phyloP scores from a whole-genome alignment of 805 yeast genomes.

The Tetrapisispora namnaoensis region DNA sequence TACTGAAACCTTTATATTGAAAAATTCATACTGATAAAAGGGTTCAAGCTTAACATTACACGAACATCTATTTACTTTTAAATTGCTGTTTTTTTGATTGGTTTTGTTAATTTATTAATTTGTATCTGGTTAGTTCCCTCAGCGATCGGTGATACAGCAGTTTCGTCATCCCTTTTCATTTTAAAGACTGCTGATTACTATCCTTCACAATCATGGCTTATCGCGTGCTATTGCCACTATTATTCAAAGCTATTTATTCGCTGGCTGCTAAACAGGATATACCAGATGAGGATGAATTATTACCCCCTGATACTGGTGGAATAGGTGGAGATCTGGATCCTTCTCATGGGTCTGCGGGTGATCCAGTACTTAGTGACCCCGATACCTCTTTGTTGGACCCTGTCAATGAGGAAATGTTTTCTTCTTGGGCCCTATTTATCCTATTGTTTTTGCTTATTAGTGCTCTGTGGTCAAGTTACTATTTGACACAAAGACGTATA shows the following conservation, averaged over 20 bases:
- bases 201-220: slow-evolving; percentile 4
- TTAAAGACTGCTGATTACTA: too few species aligned
- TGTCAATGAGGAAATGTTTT: slow-evolving; percentile 86
- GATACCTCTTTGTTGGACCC: slow-evolving; percentile 59
- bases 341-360: slow-evolving; percentile 8
- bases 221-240: slow-evolving; percentile 8
- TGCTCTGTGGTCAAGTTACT: slow-evolving; percentile 93
- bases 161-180: too few species aligned
- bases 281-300: slow-evolving; percentile 27
- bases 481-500: slow-evolving; percentile 79
- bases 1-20: too few species aligned
- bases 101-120: too few species aligned
- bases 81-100: too few species aligned
- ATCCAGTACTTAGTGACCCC: slow-evolving; percentile 42
- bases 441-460: slow-evolving; percentile 68
- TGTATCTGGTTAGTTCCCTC: too few species aligned
- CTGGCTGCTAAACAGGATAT: slow-evolving; percentile 8
- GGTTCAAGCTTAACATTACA: too few species aligned
- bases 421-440: slow-evolving; percentile 95
- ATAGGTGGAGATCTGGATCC: slow-evolving; percentile 14
- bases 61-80: too few species aligned
- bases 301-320: slow-evolving; percentile 28
- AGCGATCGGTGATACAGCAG: too few species aligned
- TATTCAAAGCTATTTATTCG: slow-evolving; percentile 8
- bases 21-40: too few species aligned